Conservation (phyloP, 1,284 basidiomycete species). For the Ustilago xerochloae region DNA sequence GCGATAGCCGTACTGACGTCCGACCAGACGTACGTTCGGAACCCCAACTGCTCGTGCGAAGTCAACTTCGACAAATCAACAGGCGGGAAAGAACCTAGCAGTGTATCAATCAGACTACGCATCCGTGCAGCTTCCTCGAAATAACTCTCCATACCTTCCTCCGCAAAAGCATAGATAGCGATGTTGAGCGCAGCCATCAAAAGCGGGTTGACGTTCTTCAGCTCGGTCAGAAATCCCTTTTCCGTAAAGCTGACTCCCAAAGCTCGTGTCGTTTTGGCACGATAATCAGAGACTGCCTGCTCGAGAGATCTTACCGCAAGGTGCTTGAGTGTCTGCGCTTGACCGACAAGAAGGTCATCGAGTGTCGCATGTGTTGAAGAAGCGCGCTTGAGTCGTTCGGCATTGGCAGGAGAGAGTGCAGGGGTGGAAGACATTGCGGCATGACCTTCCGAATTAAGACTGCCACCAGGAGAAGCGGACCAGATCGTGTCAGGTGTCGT, state of each 20-base stretch:
- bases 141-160: constrained; percentile 39
- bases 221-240: constrained; percentile 31
- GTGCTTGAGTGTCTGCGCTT: constrained; percentile 42
- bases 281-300: constrained; percentile 30
- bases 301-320: constrained; percentile 31
- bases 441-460: constrained; percentile 15
- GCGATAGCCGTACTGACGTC: constrained; percentile 37
- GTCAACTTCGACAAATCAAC: constrained; percentile 30
- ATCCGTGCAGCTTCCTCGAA: constrained; percentile 35
- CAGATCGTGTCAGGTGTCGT: constrained; percentile 33
- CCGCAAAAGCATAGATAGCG: constrained; percentile 43
- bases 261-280: constrained; percentile 20
- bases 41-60: constrained; percentile 29
- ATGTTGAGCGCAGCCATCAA: constrained; percentile 39
- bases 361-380: constrained; percentile 30
- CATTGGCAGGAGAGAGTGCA: constrained; percentile 28
- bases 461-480: constrained; percentile 22
- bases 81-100: constrained; percentile 31
- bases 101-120: constrained; percentile 23
- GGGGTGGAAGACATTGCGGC: neutral
- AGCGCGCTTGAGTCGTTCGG: constrained; percentile 23
- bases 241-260: constrained; percentile 34
- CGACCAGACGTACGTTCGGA: constrained; percentile 39
- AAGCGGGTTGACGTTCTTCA: constrained; percentile 23
- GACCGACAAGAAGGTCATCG: constrained; percentile 38